Evolutionary conservation across 139 green algal species (phyloP), one percentile per base, ranked within the genome.

Genomic region (Chlorella sp.): DNA sequence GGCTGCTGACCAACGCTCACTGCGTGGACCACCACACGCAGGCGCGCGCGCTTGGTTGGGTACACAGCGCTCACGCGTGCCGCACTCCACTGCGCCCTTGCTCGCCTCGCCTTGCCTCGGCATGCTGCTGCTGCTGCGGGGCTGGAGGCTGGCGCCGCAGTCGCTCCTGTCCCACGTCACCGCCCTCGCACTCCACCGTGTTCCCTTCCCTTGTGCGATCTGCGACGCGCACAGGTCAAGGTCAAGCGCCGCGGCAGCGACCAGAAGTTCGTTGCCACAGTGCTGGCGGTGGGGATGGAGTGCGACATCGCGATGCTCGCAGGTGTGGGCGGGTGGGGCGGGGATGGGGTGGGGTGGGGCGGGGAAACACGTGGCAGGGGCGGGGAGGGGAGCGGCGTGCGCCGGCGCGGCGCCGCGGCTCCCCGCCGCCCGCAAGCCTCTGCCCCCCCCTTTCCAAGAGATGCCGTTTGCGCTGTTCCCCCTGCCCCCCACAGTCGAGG

Each of bases 1-100:
- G 93, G 46, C 91, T 98, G 50, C 90, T 99, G 4, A 98, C 96
- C 41, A 99, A 99, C 78, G 96, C 96, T 6, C 96, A 99, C 83
- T 95, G 76, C 8, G 92, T 99, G 12, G 95, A 98, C 78, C 94
- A 98, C 79, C 84, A 96, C 84, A 97, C 95, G 3, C 95, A 98
- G 91, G 93, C 88, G 50, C 23, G 4, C 55, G n/a, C 4, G 38
- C 6, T 25, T 8, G 40, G 14, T 15, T 21, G 53, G 12, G 35
- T 35, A 29, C 36, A 38, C 8, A 38, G 38, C n/a, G n/a, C n/a
- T n/a, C n/a, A n/a, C n/a, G n/a, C n/a, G n/a, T 48, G 29, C 21
- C 67, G 17, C n/a, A 62, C 11, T 55, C 14, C 17, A 55, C 46
- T 55, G 46, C 46, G 17, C 46, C 17, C n/a, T n/a, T n/a, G n/a